A percentile compares a stretch with the other conserved stretches of the same genome.
phyloP scores from a whole-genome alignment of 1,139 yeast species.

The Tardiomyces depauwii region DNA sequence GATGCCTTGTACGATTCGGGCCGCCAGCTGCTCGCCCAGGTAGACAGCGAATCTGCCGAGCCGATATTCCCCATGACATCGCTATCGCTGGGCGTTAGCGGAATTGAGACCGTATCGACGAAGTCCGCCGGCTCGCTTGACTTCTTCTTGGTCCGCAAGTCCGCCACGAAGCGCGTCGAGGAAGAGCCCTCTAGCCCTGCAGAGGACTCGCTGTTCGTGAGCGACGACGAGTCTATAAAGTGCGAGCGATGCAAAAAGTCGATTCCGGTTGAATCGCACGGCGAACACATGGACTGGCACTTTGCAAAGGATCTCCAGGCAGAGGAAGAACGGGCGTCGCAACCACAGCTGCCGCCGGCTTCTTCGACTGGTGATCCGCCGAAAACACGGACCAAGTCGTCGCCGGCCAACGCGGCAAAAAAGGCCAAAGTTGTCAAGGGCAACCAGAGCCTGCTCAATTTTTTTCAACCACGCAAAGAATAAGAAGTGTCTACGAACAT shows the following conservation, averaged over 20 bases:
- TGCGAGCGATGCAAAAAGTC: constrained; percentile 21
- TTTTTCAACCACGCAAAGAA: neutral
- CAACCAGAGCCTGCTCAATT: too few species aligned
- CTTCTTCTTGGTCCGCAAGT: too few species aligned
- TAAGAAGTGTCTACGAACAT: neutral
- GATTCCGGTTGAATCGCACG: constrained; percentile 10
- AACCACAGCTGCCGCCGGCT: constrained; percentile 2
- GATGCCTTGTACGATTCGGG: neutral
- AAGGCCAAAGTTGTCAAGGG: neutral
- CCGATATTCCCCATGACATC: too few species aligned
- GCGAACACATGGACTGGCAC: constrained; percentile 32
- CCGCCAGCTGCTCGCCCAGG: too few species aligned
- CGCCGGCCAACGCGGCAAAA: neutral
- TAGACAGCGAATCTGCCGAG: too few species aligned
- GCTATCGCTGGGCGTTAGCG: too few species aligned
- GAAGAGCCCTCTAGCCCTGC: too few species aligned
- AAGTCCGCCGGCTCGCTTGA: too few species aligned
- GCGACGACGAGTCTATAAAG: neutral
- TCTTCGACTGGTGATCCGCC: too few species aligned
- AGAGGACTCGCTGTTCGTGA: too few species aligned
- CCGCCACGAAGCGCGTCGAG: too few species aligned
- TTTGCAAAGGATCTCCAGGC: constrained; percentile 34
- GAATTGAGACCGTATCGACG: too few species aligned
- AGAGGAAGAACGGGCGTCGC: constrained; percentile 14
- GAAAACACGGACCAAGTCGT: neutral